Base-by-base conservation (phyloP, 768 basidiomycete species). In the Pholiota conissans region DNA sequence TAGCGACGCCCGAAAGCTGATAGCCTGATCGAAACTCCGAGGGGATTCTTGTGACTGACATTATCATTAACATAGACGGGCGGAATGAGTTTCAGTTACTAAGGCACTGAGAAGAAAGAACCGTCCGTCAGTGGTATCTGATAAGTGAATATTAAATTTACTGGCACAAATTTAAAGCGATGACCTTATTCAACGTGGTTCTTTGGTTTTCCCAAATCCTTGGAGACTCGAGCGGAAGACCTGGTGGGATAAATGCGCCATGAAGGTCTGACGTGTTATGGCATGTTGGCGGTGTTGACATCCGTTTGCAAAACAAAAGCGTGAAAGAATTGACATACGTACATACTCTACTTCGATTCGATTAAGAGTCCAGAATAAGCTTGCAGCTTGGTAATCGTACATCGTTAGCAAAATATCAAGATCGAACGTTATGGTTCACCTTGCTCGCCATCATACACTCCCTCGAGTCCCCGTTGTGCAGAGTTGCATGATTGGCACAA, bases 331-430 rank as follows among this genome's bases (percentile, higher is more conserved):
- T 46, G 26, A 62, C 65, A 27, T 39, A 77, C 74, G n/a, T n/a
- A n/a, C n/a, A n/a, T n/a, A n/a, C n/a, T n/a, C n/a, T n/a, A n/a
- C n/a, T 84, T 84, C 8, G 73, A 73, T 16, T 81, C 77, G 3
- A 80, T 80, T 81, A 82, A 84, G 49, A 84, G 79, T 1, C 77
- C 76, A 45, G 83, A 82, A 57, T 84, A 76, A 5, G 74, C 76
- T 51, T 79, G 73, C 52, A 79, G 77, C 49, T 81, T 79, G 2
- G 66, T 70, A 11, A 60, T 57, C 0, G 79, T 78, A 30, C 83
- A 54, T 3, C 77, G n/a, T n/a, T n/a, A n/a, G n/a, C n/a, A n/a
- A n/a, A n/a, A n/a, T 67, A 63, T 84, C 82, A 20, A 84, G 69
- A 64, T 14, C 30, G 48, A 28, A 20, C 34, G 32, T 34, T 32